Evolutionary conservation across 495 filamentous ascomycete genomes (phyloP).

Genomic region (Pseudotulostoma volvatum): DNA sequence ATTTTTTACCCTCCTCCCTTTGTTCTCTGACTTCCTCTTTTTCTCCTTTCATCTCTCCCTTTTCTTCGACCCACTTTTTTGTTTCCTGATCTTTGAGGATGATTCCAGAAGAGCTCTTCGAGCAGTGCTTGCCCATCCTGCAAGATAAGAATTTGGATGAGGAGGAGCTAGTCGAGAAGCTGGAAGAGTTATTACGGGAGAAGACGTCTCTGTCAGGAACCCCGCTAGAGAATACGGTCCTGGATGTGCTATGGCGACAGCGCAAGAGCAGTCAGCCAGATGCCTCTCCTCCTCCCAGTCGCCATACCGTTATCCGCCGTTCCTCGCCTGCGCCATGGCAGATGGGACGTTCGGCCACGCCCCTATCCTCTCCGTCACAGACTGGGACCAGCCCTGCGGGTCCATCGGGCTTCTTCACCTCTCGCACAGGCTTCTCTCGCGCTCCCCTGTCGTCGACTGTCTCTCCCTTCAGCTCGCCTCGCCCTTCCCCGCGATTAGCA

Average conservation of each 20-base stretch:
- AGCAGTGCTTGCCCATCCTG: conserved; percentile 75
- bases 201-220: conserved; percentile 63
- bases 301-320: conserved; percentile 77
- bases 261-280: conserved; percentile 60
- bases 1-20: background rate
- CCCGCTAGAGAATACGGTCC: conserved; percentile 71
- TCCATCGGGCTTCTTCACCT: conserved; percentile 58
- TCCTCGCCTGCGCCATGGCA: conserved; percentile 92
- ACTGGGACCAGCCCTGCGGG: conserved; percentile 63
- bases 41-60: background rate
- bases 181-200: conserved; percentile 70
- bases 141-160: conserved; percentile 71
- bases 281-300: conserved; percentile 62
- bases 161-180: conserved; percentile 86
- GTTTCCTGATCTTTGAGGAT: conserved; percentile 32
- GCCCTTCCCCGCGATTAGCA: conserved; percentile 81
- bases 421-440: conserved; percentile 54
- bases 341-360: conserved; percentile 58
- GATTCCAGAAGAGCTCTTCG: conserved; percentile 85
- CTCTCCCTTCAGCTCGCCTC: conserved; percentile 87
- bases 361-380: conserved; percentile 54
- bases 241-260: conserved; percentile 86
- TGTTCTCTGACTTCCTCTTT: conserved; percentile 3
- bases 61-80: conserved; percentile 3
- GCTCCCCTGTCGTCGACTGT: conserved; percentile 32